These are phyloP conservation scores for Sphaerulina populicola DNA, from an alignment of 2,329 filamentous ascomycete species.

Conservation along the genomic window DNA sequence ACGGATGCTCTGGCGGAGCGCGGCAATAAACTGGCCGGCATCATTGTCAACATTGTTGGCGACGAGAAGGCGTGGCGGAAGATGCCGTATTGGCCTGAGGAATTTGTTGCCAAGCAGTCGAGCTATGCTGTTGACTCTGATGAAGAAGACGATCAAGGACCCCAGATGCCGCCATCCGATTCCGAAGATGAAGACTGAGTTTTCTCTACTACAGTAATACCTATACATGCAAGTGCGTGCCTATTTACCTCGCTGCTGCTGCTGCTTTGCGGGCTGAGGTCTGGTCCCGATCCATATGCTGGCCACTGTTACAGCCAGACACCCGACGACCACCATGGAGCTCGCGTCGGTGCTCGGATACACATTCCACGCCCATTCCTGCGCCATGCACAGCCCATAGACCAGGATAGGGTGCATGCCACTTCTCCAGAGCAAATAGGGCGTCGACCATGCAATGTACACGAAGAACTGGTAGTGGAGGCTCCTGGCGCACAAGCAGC, in stretches of 20 bases:
- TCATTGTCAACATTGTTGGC: slow-evolving; percentile 86
- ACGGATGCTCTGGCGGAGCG: slow-evolving; percentile 55
- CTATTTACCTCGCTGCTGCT: too few species aligned
- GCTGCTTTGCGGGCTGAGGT: slow-evolving; percentile 8
- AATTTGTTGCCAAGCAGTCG: slow-evolving; percentile 45
- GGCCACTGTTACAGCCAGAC: slow-evolving; percentile 58
- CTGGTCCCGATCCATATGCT: slow-evolving; percentile 45
- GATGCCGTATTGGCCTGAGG: slow-evolving; percentile 63
- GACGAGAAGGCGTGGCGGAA: slow-evolving; percentile 92
- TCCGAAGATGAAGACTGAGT: slow-evolving; percentile 21
- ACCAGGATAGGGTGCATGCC: slow-evolving; percentile 60
- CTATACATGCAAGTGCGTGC: too few species aligned
- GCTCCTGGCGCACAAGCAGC: slow-evolving; percentile 75
- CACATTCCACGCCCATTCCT: slow-evolving; percentile 92
- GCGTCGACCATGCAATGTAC: slow-evolving; percentile 82
- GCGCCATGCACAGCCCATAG: slow-evolving; percentile 62
- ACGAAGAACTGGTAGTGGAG: slow-evolving; percentile 95
- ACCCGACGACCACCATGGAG: slow-evolving; percentile 60
- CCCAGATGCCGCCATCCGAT: slow-evolving; percentile 31
- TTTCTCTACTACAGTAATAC: too few species aligned
- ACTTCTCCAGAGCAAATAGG: slow-evolving; percentile 75
- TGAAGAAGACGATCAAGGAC: slow-evolving; percentile 53
- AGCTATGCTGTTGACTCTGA: slow-evolving; percentile 58
- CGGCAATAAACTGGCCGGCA: slow-evolving; percentile 71
- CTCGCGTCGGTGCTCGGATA: slow-evolving; percentile 69